Conservation (phyloP, 805 yeast species). For the Metschnikowia picachoensis region DNA sequence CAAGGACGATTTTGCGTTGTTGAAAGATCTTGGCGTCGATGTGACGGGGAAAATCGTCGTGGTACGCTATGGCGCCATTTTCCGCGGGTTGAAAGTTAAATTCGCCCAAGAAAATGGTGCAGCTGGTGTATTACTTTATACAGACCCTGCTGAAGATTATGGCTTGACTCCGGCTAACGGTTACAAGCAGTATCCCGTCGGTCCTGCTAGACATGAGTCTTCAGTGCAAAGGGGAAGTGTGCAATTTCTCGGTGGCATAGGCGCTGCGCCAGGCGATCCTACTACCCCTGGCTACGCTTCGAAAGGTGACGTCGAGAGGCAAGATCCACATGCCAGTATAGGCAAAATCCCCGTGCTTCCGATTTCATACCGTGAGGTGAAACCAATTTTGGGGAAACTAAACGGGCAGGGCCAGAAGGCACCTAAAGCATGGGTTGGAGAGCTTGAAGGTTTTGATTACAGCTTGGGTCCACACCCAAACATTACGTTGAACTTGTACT, state of each 20-base stretch:
- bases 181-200: slow-evolving; percentile 54
- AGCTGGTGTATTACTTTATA: slow-evolving; percentile 55
- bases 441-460: slow-evolving; percentile 43
- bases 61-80: slow-evolving; percentile 47
- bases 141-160: slow-evolving; percentile 67
- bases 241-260: slow-evolving; percentile 48
- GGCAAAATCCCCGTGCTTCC: slow-evolving; percentile 73
- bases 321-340: slow-evolving; percentile 31
- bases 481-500: slow-evolving; percentile 49
- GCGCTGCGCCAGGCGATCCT: slow-evolving; percentile 67
- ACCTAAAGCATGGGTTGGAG: slow-evolving; percentile 37
- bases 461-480: slow-evolving; percentile 47
- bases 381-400: slow-evolving; percentile 56
- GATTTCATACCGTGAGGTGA: slow-evolving; percentile 57
- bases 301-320: slow-evolving; percentile 18
- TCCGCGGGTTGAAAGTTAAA: slow-evolving; percentile 54
- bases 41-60: slow-evolving; percentile 57
- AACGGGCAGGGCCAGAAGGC: slow-evolving; percentile 55
- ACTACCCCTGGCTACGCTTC: slow-evolving; percentile 71
- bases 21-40: slow-evolving; percentile 39
- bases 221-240: slow-evolving; percentile 62
- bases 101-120: slow-evolving; percentile 65
- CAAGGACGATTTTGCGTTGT: slow-evolving; percentile 46
- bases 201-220: slow-evolving; percentile 61
- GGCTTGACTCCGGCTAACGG: slow-evolving; percentile 54